Percentiles rank a stretch among this genome's conserved stretches.
Conservation (phyloP, 2,329 filamentous ascomycete species). For the Fusarium cyanostomum region DNA sequence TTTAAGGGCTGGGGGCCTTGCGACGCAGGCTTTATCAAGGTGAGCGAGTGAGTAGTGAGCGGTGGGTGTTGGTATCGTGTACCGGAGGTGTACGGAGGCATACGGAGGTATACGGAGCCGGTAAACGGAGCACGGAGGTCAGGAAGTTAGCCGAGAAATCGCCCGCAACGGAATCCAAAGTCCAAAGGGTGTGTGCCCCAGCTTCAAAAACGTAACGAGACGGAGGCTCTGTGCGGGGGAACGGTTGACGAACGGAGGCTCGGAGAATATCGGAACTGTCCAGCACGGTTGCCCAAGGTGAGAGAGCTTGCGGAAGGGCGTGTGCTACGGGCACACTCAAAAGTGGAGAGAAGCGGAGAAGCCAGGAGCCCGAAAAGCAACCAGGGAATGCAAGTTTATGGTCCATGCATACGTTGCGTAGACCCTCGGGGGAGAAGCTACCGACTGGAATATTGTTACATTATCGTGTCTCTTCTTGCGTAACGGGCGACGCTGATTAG, state of each 20-base stretch:
- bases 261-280: constrained; percentile 37
- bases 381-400: constrained; percentile 23
- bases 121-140: constrained; percentile 34
- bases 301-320: constrained; percentile 15
- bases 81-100: constrained; percentile 32
- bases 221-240: constrained; percentile 37
- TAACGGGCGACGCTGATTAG: constrained; percentile 16
- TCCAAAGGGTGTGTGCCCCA: constrained; percentile 26
- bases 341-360: constrained; percentile 23
- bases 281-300: constrained; percentile 20
- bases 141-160: constrained; percentile 43
- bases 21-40: constrained; percentile 8
- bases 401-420: constrained; percentile 32
- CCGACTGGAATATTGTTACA: constrained; percentile 30
- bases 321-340: neutral
- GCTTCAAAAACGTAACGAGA: constrained; percentile 39
- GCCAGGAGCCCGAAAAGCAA: neutral
- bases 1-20: constrained; percentile 1
- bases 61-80: constrained; percentile 13
- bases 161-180: constrained; percentile 34
- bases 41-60: neutral
- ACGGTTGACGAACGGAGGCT: constrained; percentile 34
- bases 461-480: constrained; percentile 38
- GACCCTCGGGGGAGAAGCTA: constrained; percentile 31
- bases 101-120: constrained; percentile 28